Evolutionary conservation across 2,329 filamentous ascomycete genomes (phyloP).

Genomic region (Fusarium zealandicum): DNA sequence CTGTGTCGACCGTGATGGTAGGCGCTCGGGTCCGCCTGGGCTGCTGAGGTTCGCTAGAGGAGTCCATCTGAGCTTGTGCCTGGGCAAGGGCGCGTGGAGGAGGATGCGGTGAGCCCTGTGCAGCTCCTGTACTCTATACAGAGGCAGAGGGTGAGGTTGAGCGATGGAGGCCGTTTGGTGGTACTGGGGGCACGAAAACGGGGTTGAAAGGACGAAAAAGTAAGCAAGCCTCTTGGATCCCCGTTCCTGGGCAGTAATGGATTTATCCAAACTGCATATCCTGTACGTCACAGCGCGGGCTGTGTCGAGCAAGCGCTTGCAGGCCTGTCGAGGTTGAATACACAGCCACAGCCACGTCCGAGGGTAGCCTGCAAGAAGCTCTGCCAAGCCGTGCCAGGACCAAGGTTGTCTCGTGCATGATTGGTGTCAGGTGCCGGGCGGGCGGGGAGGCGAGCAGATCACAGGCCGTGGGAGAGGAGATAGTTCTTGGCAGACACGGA

Average conservation of each 20-base stretch:
- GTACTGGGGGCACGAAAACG: too few relatives aligned
- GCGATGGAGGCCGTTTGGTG: too few relatives aligned
- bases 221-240: too few relatives aligned
- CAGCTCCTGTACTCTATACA: not conserved
- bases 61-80: constrained; percentile 20
- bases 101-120: not conserved
- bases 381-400: not conserved
- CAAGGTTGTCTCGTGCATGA: not conserved
- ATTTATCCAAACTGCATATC: too few relatives aligned
- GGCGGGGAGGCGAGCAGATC: not conserved
- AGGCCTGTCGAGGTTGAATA: too few relatives aligned
- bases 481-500: too few relatives aligned
- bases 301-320: too few relatives aligned
- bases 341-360: constrained; percentile 15
- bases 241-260: too few relatives aligned
- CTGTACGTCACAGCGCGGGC: too few relatives aligned
- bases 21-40: constrained; percentile 25
- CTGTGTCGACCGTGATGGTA: constrained; percentile 34
- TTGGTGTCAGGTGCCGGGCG: not conserved
- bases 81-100: not conserved
- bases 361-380: not conserved
- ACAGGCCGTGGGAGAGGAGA: too few relatives aligned
- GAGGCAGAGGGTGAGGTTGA: too few relatives aligned
- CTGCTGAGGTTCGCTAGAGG: constrained; percentile 9
- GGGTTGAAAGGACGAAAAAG: too few relatives aligned